phyloP scores from a whole-genome alignment of 495 filamentous ascomycete genomes.

The Neurospora sp. region DNA sequence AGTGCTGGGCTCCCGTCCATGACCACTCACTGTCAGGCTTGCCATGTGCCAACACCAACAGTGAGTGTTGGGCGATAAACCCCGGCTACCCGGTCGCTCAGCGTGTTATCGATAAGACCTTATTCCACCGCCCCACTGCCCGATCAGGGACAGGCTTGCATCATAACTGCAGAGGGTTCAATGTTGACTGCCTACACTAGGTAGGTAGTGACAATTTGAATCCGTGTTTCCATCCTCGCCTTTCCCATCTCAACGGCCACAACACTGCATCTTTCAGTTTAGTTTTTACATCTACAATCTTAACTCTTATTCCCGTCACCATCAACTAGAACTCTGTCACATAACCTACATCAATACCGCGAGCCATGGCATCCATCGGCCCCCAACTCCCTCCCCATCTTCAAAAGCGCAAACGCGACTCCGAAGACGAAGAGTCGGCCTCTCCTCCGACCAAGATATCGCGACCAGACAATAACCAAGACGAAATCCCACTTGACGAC shows the following conservation, averaged over 20 bases:
- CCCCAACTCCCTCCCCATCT: conserved; percentile 42
- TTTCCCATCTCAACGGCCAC: neutral
- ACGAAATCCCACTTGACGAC: conserved; percentile 26
- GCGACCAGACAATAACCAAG: conserved; percentile 26
- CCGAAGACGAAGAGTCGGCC: conserved; percentile 26
- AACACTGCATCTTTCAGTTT: neutral
- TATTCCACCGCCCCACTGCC: neutral
- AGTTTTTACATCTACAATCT: neutral
- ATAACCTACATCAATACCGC: neutral
- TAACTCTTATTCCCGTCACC: neutral
- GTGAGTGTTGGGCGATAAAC: neutral
- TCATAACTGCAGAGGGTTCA: neutral
- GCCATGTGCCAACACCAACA: neutral
- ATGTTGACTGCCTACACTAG: neutral
- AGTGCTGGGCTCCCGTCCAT: too few species aligned
- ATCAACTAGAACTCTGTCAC: neutral
- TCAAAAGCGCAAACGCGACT: conserved; percentile 40
- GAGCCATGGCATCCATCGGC: conserved; percentile 38
- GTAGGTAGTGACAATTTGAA: neutral
- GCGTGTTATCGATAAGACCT: neutral
- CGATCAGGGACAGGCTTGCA: neutral
- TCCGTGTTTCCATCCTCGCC: neutral
- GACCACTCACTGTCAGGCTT: too few species aligned
- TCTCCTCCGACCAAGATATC: conserved; percentile 29
- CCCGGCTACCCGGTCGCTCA: neutral